These are phyloP conservation scores for Pichia terricola DNA, from an alignment of 1,139 yeast species.

Conservation along the genomic window DNA sequence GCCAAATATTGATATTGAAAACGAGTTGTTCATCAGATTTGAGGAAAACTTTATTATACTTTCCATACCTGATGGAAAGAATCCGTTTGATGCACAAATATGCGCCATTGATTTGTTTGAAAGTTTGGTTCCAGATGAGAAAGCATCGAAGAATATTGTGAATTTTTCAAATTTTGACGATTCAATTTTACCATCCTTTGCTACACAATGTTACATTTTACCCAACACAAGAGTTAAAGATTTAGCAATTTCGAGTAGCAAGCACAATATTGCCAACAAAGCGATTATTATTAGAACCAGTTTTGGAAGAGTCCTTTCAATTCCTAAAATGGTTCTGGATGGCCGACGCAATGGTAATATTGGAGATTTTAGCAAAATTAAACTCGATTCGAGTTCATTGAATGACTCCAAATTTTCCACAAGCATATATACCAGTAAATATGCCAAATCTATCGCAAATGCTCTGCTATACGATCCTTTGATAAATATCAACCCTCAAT, in stretches of 20 bases:
- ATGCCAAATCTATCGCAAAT: constrained; percentile 2
- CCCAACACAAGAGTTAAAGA: constrained; percentile 43
- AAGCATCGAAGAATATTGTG: constrained; percentile 19
- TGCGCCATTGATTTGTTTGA: constrained; percentile 75
- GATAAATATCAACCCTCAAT: constrained; percentile 30
- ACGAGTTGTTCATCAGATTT: constrained; percentile 41
- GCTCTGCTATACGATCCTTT: constrained; percentile 47
- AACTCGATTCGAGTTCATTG: not conserved
- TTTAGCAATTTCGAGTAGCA: constrained; percentile 53
- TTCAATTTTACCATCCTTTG: constrained; percentile 31
- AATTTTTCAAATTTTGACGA: constrained; percentile 21
- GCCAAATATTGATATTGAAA: not conserved
- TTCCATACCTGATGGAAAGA: constrained; percentile 40
- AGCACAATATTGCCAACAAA: constrained; percentile 66
- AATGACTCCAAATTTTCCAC: not conserved
- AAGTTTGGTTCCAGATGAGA: constrained; percentile 39
- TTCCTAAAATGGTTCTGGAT: constrained; percentile 60
- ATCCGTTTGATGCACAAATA: constrained; percentile 43
- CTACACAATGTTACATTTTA: constrained; percentile 48
- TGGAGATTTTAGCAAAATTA: constrained; percentile 10
- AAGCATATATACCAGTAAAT: constrained; percentile 2
- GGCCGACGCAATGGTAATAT: constrained; percentile 38
- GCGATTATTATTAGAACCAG: constrained; percentile 51
- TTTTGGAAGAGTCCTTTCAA: constrained; percentile 53
- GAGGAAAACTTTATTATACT: constrained; percentile 85